phyloP scores from a whole-genome alignment of 2,329 filamentous ascomycete genomes.

The Teratosphaeria destructans region DNA sequence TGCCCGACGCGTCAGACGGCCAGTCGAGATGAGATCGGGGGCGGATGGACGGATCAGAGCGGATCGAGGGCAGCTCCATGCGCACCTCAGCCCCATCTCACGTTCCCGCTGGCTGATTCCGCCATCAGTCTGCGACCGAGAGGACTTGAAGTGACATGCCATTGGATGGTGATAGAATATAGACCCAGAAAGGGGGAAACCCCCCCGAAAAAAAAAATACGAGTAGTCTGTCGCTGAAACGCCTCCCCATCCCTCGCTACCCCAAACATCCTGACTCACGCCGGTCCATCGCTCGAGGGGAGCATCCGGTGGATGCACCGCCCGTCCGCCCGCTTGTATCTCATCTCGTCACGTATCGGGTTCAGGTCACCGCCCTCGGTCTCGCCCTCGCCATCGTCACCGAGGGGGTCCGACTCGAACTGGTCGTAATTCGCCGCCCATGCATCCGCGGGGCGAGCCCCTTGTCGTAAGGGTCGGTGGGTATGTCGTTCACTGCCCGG shows the following conservation, averaged over 20 bases:
- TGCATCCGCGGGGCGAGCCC: conserved; percentile 19
- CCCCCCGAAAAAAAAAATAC: too few species aligned
- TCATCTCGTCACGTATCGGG: conserved; percentile 28
- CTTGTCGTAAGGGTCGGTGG: conserved; percentile 33
- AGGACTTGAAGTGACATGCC: neutral
- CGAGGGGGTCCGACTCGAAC: conserved; percentile 5
- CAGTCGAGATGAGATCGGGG: too few species aligned
- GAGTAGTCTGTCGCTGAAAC: neutral
- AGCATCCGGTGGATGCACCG: conserved; percentile 20
- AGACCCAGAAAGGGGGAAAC: neutral
- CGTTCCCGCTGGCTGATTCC: neutral
- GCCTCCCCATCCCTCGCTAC: neutral
- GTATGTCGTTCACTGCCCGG: conserved; percentile 24
- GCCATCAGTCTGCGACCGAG: neutral
- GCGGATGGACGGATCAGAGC: too few species aligned
- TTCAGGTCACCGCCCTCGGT: conserved; percentile 12
- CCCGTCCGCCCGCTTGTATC: conserved; percentile 38
- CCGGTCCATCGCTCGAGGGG: conserved; percentile 4
- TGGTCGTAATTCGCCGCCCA: neutral
- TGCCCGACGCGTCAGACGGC: too few species aligned
- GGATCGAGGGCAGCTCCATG: too few species aligned
- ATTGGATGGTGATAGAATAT: neutral
- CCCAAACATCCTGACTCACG: neutral
- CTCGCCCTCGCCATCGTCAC: conserved; percentile 18
- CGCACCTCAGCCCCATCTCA: neutral